Evolutionary conservation across 495 filamentous ascomycete genomes (phyloP), one percentile per base, ranked within the genome.

Genomic region (Parachaetomium inaequale): DNA sequence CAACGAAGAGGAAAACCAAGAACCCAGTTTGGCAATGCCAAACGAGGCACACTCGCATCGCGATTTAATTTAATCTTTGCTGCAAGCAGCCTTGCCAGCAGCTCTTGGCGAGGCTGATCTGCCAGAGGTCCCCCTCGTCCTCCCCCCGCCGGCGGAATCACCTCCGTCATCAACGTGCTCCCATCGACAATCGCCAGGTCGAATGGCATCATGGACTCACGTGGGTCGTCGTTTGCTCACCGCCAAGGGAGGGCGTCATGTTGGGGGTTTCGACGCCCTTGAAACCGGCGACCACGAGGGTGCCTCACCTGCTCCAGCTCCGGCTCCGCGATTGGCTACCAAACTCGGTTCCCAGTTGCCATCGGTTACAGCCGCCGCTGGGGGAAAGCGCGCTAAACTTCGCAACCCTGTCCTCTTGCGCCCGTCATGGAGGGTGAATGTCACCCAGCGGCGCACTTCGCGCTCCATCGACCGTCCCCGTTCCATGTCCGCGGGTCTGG

Each of bases 401-500:
- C 4, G 26, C 19, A 46, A 19, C 19, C 42, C n/a, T 6, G 42
- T 17, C 19, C n/a, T 46, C 42, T 46, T 23, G 17, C 6, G 32
- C 19, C 19, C 17, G 3, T 23, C 19, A 38, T 28, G 55, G 38
- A 32, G 55, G 42, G 42, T 23, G 43, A 15, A 58, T 58, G 42
- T 36, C 28, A 58, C 38, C 38, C 54, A 17, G 7, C 54, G 26
- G 14, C 53, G 53, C 53, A 40, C 14, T 28, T 23, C 12, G 17
- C 42, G 11, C 28, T 23, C 42, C 28, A 47, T 47, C 31, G 19
- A 25, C n/a, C 25, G 55, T 58, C 42, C 55, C 55, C 55, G 55
- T 49, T 58, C 55, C 55, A 58, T 49, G 55, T 58, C 55, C 19
- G 12, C 55, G 55, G 55, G 43, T 58, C 55, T n/a, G 42, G 29